Base-by-base conservation (phyloP, 306 rosid species). In the Acacia melanoxylon region DNA sequence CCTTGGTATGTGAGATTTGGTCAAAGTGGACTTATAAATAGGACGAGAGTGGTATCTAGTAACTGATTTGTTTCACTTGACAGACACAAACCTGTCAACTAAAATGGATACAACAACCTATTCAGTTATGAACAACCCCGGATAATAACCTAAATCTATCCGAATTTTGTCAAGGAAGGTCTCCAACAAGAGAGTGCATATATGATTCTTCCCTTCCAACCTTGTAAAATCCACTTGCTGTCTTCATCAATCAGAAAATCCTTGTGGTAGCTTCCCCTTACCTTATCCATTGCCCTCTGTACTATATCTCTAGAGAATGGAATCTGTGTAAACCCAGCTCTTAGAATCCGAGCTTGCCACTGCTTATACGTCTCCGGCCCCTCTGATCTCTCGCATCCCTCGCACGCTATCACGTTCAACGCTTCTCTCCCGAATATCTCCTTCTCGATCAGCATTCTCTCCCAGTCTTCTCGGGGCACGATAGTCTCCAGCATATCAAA, bases 281-380 rank as follows among this genome's bases (percentile, higher is more conserved):
- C 98, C 84, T 87, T 96, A 27, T 80, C 66, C 59, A 77, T 70
- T 14, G 97, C 96, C 67, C 1, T 84, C 87, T 83, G 69, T 48
- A 96, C 83, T 31, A 86, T 17, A 35, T 71, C 78, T 4, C 83
- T 88, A 20, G 58, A 45, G 3, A 96, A 86, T 59, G 89, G 75
- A 35, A 84, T 78, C 79, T 92, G 97, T 62, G 62, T 70, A 77
- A 96, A 93, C 44, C 98, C 98, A 7, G 99, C 95, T 81, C 98
- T 83, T 27, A 93, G 83, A 85, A 84, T 92, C 12, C 97, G 92
- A 49, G 90, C 89, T 75, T 96, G 98, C 97, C 99, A 96, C 82
- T 93, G 99, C 86, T 89, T 92, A 82, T 93, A 91, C 19, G 99
- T 91, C 88, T 96, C 99, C 5, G 99, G 98, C 78, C 99, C 89